Base-by-base conservation (phyloP, 768 basidiomycete species). In the Psilocybe sp. region DNA sequence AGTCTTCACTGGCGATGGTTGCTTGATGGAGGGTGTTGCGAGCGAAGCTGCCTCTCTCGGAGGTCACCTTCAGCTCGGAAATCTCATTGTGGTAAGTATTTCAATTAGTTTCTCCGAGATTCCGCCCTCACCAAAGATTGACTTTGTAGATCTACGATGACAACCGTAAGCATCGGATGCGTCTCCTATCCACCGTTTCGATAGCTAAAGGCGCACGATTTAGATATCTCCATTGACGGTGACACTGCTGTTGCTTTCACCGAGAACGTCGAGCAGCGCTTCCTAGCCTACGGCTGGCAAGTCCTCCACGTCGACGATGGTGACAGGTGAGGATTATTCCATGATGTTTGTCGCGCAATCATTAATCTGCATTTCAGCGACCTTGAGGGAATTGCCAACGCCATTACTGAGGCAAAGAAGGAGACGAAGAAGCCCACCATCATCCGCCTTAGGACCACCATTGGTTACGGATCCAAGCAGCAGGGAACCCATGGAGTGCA, bases 1-100 rank as follows among this genome's bases (percentile, higher is more conserved):
- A 91, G 91, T 88, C 45, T 96, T 97, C 75, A 78, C 82, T 52
- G 95, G 95, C 61, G 95, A 98, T 70, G 95, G 95, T 40, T 98
- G 95, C 72, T 78, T 98, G 47, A 94, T 95, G 89, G 95, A 98
- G 70, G 95, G 95, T 77, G 85, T 98, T 57, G 80, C 93, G n/a
- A 79, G 81, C 55, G 95, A 98, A 68, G 92, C 95, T 36, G 87
- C 89, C 52, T 92, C 89, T 61, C 79, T 97, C 55, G 94, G 92
- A 53, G 95, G 94, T 54, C 95, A 98, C 72, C 79, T 97, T 60
- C 85, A 93, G 66, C 81, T 98, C 37, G 93, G 91, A 49, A 97
- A 95, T 71, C 77, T 98, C 61, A 86, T 98, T 62, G 90, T 89
- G 50, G 89, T 91, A 66, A 64, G 89, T 80, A 23, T 11, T 41